A percentile compares a stretch with the other conserved stretches of the same genome.
These are phyloP conservation scores for Fraxinus sp. DNA, from an alignment of 305 asterid genomes.

Conservation along the genomic window DNA sequence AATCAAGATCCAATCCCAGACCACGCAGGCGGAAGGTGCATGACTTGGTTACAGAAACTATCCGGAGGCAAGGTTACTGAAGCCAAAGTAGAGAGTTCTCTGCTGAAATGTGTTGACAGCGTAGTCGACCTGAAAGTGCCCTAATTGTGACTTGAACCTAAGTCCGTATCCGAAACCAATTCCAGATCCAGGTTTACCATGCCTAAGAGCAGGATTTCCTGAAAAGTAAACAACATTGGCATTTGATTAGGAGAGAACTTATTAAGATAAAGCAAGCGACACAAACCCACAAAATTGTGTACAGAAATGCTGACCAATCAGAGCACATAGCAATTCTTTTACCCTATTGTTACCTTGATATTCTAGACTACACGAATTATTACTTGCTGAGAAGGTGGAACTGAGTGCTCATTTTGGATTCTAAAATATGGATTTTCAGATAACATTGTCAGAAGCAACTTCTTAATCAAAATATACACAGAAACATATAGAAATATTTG, in stretches of 20 bases:
- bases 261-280: neutral
- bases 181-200: conserved; percentile 90
- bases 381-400: neutral
- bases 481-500: neutral
- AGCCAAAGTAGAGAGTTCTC: conserved; percentile 73
- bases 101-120: conserved; percentile 75
- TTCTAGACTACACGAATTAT: neutral
- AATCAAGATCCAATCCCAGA: conserved; percentile 5
- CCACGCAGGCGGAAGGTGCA: neutral
- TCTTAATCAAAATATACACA: neutral
- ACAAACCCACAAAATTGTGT: neutral
- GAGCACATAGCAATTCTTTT: neutral
- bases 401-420: neutral
- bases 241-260: neutral
- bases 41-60: neutral
- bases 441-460: neutral
- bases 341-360: neutral
- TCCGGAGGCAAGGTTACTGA: conserved; percentile 62
- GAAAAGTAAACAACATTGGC: conserved; percentile 8
- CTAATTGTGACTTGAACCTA: conserved; percentile 71
- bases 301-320: neutral
- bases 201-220: conserved; percentile 90
- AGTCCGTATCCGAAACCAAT: conserved; percentile 80
- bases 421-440: neutral
- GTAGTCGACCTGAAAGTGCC: conserved; percentile 77